These are phyloP conservation scores for Hypoxylon fragiforme DNA, from an alignment of 495 filamentous ascomycete genomes.

Conservation along the genomic window DNA sequence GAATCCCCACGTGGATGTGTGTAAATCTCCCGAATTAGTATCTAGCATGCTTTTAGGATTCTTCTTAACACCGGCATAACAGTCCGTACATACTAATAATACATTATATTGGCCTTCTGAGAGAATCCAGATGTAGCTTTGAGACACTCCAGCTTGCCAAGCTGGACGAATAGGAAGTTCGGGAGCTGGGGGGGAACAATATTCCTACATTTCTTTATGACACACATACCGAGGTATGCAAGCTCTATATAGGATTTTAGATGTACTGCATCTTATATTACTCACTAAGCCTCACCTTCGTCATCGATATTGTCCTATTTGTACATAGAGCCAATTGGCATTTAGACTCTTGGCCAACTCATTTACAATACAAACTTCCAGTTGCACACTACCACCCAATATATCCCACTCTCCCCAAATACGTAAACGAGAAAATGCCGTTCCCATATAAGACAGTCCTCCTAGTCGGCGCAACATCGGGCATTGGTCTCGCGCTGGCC, in stretches of 20 bases:
- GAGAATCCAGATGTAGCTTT: background rate
- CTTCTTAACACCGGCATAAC: background rate
- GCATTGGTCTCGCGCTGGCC: constrained; percentile 70
- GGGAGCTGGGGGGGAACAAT: background rate
- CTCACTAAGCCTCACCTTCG: background rate
- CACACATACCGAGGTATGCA: too few species aligned
- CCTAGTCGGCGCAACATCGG: constrained; percentile 70
- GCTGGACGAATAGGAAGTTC: background rate
- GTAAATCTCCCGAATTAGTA: constrained; percentile 16
- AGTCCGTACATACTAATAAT: background rate
- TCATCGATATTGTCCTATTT: background rate
- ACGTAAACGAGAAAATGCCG: constrained; percentile 49
- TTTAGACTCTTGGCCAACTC: background rate
- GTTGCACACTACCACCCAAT: too few species aligned
- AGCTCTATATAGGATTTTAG: too few species aligned
- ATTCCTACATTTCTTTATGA: constrained; percentile 3
- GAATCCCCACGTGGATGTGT: constrained; percentile 15
- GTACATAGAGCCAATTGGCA: background rate
- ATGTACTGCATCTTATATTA: too few species aligned
- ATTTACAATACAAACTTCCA: too few species aligned
- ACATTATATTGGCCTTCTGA: background rate
- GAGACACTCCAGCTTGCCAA: background rate
- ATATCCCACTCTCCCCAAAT: too few species aligned
- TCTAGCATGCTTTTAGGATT: background rate
- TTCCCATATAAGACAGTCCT: constrained; percentile 72